Conservation (phyloP, 2,329 filamentous ascomycete species). For the Pseudogymnoascus sp. region DNA sequence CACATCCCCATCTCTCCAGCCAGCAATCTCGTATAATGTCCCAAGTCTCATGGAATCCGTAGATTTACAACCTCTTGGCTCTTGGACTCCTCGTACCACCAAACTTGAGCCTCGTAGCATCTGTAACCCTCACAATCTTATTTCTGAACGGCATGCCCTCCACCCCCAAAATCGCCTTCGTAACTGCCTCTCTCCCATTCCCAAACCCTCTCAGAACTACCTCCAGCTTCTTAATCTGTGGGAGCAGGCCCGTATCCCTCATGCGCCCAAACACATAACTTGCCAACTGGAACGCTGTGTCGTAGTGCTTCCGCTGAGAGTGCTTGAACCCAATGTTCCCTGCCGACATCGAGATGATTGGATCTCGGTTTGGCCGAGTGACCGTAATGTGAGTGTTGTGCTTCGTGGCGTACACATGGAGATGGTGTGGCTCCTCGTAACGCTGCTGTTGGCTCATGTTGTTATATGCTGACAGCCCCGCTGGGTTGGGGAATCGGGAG, state of each 20-base stretch:
- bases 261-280: constrained; percentile 78
- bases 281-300: constrained; percentile 84
- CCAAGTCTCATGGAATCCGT: constrained; percentile 26
- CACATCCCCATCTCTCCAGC: background rate
- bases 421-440: constrained; percentile 62
- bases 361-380: constrained; percentile 70
- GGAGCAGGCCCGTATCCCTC: constrained; percentile 70
- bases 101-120: constrained; percentile 88
- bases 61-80: constrained; percentile 65
- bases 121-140: constrained; percentile 72
- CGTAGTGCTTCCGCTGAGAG: constrained; percentile 70
- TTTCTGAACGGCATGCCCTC: constrained; percentile 71
- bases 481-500: constrained; percentile 1
- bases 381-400: constrained; percentile 96
- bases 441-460: constrained; percentile 25
- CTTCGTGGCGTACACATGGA: constrained; percentile 80
- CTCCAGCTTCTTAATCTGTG: constrained; percentile 70
- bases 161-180: constrained; percentile 78
- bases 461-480: constrained; percentile 14
- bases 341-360: constrained; percentile 71
- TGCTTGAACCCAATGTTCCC: constrained; percentile 93
- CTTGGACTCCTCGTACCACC: constrained; percentile 83
- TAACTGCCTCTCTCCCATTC: constrained; percentile 75
- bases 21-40: background rate
- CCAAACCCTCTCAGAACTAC: constrained; percentile 82